Evolutionary conservation across 2,329 filamentous ascomycete species (phyloP).

Genomic region (Fusarium falciforme): DNA sequence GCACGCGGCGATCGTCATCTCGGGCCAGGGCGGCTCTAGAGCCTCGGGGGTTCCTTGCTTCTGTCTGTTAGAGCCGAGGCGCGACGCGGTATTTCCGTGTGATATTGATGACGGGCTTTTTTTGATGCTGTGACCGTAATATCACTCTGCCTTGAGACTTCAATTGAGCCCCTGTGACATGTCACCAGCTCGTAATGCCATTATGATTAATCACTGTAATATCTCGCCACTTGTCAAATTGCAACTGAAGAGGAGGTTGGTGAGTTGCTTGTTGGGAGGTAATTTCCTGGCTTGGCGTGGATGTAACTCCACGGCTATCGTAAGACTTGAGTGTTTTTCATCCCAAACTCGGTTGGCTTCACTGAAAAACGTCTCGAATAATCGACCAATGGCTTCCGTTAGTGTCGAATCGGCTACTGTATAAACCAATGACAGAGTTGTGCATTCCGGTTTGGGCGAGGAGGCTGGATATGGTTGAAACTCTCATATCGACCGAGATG

Average conservation of each 20-base stretch:
- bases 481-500: neutral
- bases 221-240: neutral
- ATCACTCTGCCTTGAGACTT: neutral
- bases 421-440: neutral
- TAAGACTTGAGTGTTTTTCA: neutral
- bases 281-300: neutral
- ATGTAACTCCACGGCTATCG: neutral
- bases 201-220: neutral
- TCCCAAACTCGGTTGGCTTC: neutral
- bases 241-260: neutral
- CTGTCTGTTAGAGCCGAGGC: constrained; percentile 3
- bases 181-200: neutral
- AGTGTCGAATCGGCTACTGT: neutral
- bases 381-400: neutral
- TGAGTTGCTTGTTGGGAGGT: neutral
- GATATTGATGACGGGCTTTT: neutral
- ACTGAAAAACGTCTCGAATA: neutral
- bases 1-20: constrained; percentile 32
- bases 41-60: constrained; percentile 15
- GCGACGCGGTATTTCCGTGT: constrained; percentile 4
- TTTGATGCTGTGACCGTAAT: neutral
- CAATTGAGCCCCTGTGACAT: neutral
- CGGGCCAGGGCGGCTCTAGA: constrained; percentile 16
- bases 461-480: neutral
- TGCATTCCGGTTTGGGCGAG: neutral